These are phyloP conservation scores for Quercus lobata DNA, from an alignment of 331 rosid genomes.

Conservation along the genomic window DNA sequence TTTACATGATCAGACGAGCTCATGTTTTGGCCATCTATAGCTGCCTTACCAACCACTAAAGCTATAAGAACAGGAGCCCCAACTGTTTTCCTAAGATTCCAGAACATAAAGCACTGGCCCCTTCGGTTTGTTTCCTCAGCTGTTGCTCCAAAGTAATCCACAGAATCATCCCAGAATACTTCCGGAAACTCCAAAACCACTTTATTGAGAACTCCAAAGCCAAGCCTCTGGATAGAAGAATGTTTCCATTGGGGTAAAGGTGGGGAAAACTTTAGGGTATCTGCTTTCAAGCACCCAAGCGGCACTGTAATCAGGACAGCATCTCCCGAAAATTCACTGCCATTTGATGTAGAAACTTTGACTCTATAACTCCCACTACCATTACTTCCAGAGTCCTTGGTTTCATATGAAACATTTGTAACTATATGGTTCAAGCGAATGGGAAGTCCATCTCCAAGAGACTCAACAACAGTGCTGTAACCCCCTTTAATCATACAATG, in stretches of 20 bases:
- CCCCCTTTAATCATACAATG: constrained; percentile 99
- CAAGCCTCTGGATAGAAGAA: constrained; percentile 86
- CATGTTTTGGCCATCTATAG: constrained; percentile 72
- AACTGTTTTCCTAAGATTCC: constrained; percentile 93
- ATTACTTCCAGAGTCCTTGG: constrained; percentile 33
- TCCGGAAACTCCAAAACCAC: constrained; percentile 85
- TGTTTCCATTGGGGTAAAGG: constrained; percentile 89
- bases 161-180: constrained; percentile 98
- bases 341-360: constrained; percentile 77
- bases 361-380: constrained; percentile 42
- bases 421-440: constrained; percentile 75
- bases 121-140: constrained; percentile 84
- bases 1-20: constrained; percentile 73
- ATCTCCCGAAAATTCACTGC: constrained; percentile 69
- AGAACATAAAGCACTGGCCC: constrained; percentile 99
- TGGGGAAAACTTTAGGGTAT: constrained; percentile 84
- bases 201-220: constrained; percentile 96
- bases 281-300: constrained; percentile 96
- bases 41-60: constrained; percentile 96
- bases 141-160: constrained; percentile 99
- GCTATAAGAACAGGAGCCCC: constrained; percentile 99
- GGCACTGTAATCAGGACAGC: constrained; percentile 92
- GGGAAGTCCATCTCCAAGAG: constrained; percentile 80
- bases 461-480: constrained; percentile 82
- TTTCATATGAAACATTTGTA: constrained; percentile 68